phyloP scores from a whole-genome alignment of 1,284 basidiomycete genomes.

The Rhodofomes roseus region DNA sequence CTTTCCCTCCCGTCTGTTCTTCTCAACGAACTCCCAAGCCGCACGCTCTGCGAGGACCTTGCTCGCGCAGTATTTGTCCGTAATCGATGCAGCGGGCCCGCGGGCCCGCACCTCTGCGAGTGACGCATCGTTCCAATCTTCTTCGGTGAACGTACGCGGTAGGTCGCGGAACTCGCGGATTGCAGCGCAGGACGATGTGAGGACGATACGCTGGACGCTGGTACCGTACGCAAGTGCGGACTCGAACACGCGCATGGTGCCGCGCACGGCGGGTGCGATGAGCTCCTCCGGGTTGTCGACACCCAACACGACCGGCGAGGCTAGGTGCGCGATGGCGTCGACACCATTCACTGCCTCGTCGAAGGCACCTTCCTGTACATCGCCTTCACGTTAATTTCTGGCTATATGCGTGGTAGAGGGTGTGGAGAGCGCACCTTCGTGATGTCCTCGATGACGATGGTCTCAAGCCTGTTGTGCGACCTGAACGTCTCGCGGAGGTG shows the following conservation, averaged over 20 bases:
- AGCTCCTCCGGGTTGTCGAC: constrained; percentile 31
- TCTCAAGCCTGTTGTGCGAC: constrained; percentile 31
- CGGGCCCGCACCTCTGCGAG: constrained; percentile 45
- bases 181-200: constrained; percentile 56
- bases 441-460: constrained; percentile 53
- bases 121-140: constrained; percentile 62
- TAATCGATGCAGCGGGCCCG: constrained; percentile 39
- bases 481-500: constrained; percentile 28
- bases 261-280: constrained; percentile 27
- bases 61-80: constrained; percentile 49
- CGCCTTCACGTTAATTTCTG: too few relatives aligned
- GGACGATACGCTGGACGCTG: constrained; percentile 59
- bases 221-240: constrained; percentile 29
- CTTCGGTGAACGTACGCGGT: constrained; percentile 32
- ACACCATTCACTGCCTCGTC: constrained; percentile 40
- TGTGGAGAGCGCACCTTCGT: constrained; percentile 32
- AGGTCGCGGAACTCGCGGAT: constrained; percentile 23
- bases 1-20: constrained; percentile 37
- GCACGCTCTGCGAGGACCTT: constrained; percentile 69
- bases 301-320: constrained; percentile 37
- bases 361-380: constrained; percentile 32
- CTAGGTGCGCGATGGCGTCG: constrained; percentile 42
- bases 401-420: constrained; percentile 2
- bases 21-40: constrained; percentile 54
- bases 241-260: constrained; percentile 24